Conservation (phyloP, 768 basidiomycete species). For the Boletus fagicola region DNA sequence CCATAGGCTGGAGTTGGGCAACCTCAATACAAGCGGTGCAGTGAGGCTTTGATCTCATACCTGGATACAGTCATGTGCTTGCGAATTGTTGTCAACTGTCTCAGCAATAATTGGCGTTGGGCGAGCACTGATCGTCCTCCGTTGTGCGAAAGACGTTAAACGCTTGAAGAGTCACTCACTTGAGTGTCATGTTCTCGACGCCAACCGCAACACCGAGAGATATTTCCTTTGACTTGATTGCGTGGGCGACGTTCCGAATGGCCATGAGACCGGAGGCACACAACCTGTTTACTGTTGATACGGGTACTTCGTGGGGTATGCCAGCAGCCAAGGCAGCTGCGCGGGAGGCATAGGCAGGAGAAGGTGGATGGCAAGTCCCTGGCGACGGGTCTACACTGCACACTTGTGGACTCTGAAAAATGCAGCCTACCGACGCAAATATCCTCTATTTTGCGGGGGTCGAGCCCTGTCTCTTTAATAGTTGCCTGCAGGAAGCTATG, state of each 20-base stretch:
- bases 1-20: slow-evolving; percentile 65
- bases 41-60: slow-evolving; percentile 22
- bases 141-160: background rate
- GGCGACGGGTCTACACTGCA: slow-evolving; percentile 1
- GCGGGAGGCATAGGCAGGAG: slow-evolving; percentile 77
- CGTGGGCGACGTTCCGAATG: slow-evolving; percentile 85
- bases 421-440: slow-evolving; percentile 70
- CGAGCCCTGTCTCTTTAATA: slow-evolving; percentile 60
- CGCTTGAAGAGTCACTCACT: slow-evolving; percentile 42
- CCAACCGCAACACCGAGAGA: slow-evolving; percentile 85
- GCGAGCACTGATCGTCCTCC: slow-evolving; percentile 49
- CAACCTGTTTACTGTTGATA: slow-evolving; percentile 88
- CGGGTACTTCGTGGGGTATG: slow-evolving; percentile 81
- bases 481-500: slow-evolving; percentile 48
- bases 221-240: slow-evolving; percentile 79
- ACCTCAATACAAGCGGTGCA: background rate
- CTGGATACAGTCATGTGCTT: slow-evolving; percentile 77
- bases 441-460: slow-evolving; percentile 73
- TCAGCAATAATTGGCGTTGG: slow-evolving; percentile 69
- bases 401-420: background rate
- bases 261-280: slow-evolving; percentile 95
- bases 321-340: slow-evolving; percentile 88
- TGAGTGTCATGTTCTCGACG: slow-evolving; percentile 79
- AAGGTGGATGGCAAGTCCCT: slow-evolving; percentile 85
- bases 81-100: slow-evolving; percentile 52